phyloP scores from a whole-genome alignment of 2,329 filamentous ascomycete genomes.

The Neurospora sp. region DNA sequence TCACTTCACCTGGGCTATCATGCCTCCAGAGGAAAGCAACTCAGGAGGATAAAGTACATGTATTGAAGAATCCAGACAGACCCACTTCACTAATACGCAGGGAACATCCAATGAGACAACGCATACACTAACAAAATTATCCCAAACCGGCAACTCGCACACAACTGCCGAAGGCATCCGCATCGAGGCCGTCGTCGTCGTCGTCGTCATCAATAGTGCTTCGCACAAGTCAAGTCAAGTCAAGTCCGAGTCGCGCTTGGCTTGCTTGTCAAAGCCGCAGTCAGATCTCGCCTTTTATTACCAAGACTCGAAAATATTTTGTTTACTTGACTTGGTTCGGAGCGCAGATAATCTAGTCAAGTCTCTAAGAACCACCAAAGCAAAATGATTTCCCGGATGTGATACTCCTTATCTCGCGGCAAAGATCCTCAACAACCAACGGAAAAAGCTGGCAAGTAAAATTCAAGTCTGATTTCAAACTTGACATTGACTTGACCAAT shows the following conservation, averaged over 20 bases:
- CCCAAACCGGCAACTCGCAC: neutral
- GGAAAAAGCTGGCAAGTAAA: neutral
- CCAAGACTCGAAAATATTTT: neutral
- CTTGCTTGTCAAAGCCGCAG: neutral
- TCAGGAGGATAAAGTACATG: neutral
- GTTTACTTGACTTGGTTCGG: neutral
- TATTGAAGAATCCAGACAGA: neutral
- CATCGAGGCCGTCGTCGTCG: neutral
- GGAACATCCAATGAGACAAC: neutral
- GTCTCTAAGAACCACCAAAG: neutral
- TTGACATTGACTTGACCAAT: neutral
- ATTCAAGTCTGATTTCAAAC: neutral
- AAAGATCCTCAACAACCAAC: neutral
- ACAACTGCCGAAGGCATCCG: neutral
- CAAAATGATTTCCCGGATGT: neutral
- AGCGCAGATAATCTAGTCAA: neutral
- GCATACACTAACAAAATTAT: neutral
- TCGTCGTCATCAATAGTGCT: neutral
- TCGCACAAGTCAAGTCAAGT: neutral
- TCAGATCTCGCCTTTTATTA: neutral
- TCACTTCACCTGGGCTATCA: neutral
- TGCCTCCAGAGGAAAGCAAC: neutral
- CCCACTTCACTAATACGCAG: neutral
- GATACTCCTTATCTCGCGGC: neutral
- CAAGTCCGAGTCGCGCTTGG: neutral